A percentile compares a stretch with the other conserved stretches of the same genome.
These are phyloP conservation scores for Irpex sp. DNA, from an alignment of 1,284 basidiomycete genomes.

Conservation along the genomic window DNA sequence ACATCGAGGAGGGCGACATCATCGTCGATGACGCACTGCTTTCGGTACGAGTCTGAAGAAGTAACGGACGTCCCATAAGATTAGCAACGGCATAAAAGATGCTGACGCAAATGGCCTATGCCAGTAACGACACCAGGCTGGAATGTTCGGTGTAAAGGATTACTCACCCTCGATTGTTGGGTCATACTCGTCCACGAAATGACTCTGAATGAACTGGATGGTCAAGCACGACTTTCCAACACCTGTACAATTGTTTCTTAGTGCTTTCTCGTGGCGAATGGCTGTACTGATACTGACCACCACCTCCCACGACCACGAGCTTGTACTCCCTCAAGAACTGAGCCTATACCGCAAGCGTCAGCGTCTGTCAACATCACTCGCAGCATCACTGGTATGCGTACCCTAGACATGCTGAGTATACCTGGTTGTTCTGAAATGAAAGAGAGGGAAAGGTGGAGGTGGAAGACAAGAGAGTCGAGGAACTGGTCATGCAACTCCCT, in stretches of 20 bases:
- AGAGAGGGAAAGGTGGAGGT: constrained; percentile 7
- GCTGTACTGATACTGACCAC: constrained; percentile 59
- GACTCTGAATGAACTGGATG: constrained; percentile 96
- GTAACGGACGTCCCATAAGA: background rate
- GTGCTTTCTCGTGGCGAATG: background rate
- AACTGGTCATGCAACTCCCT: constrained; percentile 5
- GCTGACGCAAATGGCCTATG: background rate
- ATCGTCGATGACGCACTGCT: constrained; percentile 96
- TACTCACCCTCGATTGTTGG: constrained; percentile 88
- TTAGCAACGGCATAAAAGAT: background rate
- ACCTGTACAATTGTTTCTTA: constrained; percentile 45
- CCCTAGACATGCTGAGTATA: constrained; percentile 11
- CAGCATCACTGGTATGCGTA: background rate
- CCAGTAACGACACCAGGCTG: background rate
- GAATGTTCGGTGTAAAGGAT: constrained; percentile 7
- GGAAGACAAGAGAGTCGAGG: constrained; percentile 12
- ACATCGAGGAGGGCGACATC: constrained; percentile 97
- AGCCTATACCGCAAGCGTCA: constrained; percentile 39
- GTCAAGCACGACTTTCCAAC: constrained; percentile 97
- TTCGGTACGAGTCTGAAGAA: constrained; percentile 83
- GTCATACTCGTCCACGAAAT: constrained; percentile 98
- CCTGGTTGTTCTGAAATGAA: constrained; percentile 7
- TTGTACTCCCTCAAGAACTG: constrained; percentile 95
- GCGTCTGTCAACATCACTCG: background rate
- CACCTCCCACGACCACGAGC: constrained; percentile 96